Conservation (phyloP, 2,329 filamentous ascomycete species). For the Aschersonia sp. region DNA sequence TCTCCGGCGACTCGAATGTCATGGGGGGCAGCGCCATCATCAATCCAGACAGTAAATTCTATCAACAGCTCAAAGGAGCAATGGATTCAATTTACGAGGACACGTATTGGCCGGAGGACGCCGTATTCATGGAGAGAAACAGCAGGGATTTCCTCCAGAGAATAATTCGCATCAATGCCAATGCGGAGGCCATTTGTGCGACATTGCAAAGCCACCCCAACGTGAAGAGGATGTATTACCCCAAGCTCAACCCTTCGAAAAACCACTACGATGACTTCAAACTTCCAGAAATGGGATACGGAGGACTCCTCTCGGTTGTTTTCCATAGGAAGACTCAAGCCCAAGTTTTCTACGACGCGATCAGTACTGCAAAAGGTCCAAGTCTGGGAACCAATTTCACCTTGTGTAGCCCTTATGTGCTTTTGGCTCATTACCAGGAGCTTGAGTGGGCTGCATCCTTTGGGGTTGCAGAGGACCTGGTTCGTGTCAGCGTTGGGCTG, state of each 20-base stretch:
- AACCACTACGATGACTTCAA: slow-evolving; percentile 67
- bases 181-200: slow-evolving; percentile 70
- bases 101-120: slow-evolving; percentile 87
- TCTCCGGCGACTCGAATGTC: slow-evolving; percentile 94
- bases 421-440: slow-evolving; percentile 84
- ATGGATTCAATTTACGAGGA: slow-evolving; percentile 62
- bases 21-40: slow-evolving; percentile 73
- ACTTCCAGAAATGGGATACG: slow-evolving; percentile 66
- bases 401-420: slow-evolving; percentile 75
- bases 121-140: slow-evolving; percentile 89
- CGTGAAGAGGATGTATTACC: slow-evolving; percentile 76
- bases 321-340: slow-evolving; percentile 60
- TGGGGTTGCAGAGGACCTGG: slow-evolving; percentile 65
- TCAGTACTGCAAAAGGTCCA: slow-evolving; percentile 85
- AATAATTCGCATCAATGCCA: slow-evolving; percentile 71
- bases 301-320: slow-evolving; percentile 73
- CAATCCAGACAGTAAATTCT: slow-evolving; percentile 55
- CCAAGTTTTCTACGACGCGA: slow-evolving; percentile 66
- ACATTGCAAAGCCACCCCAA: slow-evolving; percentile 44
- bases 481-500: slow-evolving; percentile 79
- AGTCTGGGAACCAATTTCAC: slow-evolving; percentile 97
- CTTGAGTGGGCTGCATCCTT: slow-evolving; percentile 77
- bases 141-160: slow-evolving; percentile 79
- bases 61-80: slow-evolving; percentile 50
- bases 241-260: slow-evolving; percentile 58